These are phyloP conservation scores for Phialophora macrospora DNA, from an alignment of 2,329 filamentous ascomycete species.

Conservation along the genomic window DNA sequence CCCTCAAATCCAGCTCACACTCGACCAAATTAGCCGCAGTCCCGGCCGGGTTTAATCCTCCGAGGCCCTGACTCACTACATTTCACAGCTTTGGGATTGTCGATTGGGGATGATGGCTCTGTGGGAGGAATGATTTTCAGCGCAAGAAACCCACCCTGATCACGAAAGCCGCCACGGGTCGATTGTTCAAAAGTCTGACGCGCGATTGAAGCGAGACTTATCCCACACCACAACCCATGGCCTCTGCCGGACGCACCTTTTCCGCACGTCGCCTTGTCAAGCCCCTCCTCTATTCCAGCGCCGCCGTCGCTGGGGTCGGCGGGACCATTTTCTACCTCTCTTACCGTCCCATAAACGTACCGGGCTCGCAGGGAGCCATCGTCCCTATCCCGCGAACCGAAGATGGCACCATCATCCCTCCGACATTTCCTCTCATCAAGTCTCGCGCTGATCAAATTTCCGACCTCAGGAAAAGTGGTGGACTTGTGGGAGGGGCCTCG, in stretches of 20 bases:
- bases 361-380: conserved; percentile 64
- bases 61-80: neutral
- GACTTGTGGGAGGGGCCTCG: conserved; percentile 42
- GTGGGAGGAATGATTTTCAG: conserved; percentile 11
- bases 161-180: neutral
- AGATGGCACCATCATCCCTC: conserved; percentile 61
- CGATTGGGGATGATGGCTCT: conserved; percentile 4
- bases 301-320: conserved; percentile 59
- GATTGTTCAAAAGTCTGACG: neutral
- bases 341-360: conserved; percentile 68
- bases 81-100: conserved; percentile 1
- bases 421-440: conserved; percentile 58
- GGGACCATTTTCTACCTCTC: conserved; percentile 62
- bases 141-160: conserved; percentile 5
- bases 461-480: conserved; percentile 55
- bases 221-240: conserved; percentile 20
- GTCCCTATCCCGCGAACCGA: conserved; percentile 67
- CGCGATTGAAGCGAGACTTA: conserved; percentile 2
- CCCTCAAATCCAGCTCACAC: neutral
- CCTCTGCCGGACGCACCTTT: conserved; percentile 25
- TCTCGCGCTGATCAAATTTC: conserved; percentile 57
- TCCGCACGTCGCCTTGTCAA: conserved; percentile 56
- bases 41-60: neutral
- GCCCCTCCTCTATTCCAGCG: conserved; percentile 64
- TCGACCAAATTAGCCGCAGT: conserved; percentile 2